Base-by-base conservation (phyloP, 495 filamentous ascomycete species). In the Neurospora discreta region DNA sequence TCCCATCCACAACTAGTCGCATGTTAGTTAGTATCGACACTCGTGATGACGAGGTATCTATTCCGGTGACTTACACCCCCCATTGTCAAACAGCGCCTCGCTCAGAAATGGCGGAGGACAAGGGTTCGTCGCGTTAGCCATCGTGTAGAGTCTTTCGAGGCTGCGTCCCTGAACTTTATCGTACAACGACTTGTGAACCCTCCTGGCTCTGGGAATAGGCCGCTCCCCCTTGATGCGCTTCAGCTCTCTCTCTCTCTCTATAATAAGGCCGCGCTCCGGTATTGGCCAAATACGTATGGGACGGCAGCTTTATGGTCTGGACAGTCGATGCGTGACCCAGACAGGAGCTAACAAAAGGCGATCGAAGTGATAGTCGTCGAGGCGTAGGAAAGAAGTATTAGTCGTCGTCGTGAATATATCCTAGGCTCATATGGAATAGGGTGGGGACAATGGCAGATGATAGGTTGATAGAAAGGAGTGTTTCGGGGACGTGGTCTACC, bases 1-100 rank as follows among this genome's bases (percentile, higher is more conserved):
- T 86, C 73, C 94, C 93, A 23, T 83, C 81, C 67, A 91, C 80
- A 77, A 89, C 93, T 95, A 52, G 74, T 36, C 52, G 6, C 75
- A 20, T 5, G 33, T 30, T 36, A 33, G 77, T 78, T 39, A 78
- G 76, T 43, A 72, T 36, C 33, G 5, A 33, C 30, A 33, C 20
- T 60, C 15, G 26, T 40, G 33, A 39, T 33, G n/a, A 2, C 18
- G n/a, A 20, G 71, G 43, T 30, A 39, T 20, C 30, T 26, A 44
- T 52, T 38, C 23, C 41, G 26, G 67, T 38, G 23, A 83, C 82
- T 83, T 81, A 84, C 82, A 81, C 74, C 82, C 82, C 70, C 78
- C 82, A 70, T 71, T 67, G 18, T 78, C 70, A 67, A 79, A 83
- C 46, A 75, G 74, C 23, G 70, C 68, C 42, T 79, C 80, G 33